A percentile compares a stretch with the other conserved stretches of the same genome.
phyloP scores from a whole-genome alignment of 768 basidiomycete species.

The Termitomyces sp. region DNA sequence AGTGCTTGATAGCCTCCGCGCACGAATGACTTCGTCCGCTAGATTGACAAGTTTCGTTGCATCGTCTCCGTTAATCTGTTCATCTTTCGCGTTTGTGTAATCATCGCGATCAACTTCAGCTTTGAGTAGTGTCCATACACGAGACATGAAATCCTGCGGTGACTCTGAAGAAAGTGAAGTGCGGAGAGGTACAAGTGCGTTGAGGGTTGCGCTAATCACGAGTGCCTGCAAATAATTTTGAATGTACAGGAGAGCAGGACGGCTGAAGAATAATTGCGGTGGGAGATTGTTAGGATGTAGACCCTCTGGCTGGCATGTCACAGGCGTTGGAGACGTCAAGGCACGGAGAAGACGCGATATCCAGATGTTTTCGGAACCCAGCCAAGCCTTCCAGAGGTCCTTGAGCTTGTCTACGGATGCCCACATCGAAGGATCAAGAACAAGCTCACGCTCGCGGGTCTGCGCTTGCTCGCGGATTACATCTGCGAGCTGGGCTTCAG shows the following conservation, averaged over 20 bases:
- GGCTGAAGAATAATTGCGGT: slow-evolving; percentile 59
- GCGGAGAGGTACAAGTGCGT: slow-evolving; percentile 44
- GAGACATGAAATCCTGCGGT: slow-evolving; percentile 42
- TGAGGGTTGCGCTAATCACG: slow-evolving; percentile 57
- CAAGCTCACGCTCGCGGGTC: slow-evolving; percentile 46
- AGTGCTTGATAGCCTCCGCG: slow-evolving; percentile 27
- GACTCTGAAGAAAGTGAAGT: not conserved
- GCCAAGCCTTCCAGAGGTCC: slow-evolving; percentile 5
- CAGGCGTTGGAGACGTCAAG: slow-evolving; percentile 31
- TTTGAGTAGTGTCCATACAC: slow-evolving; percentile 62
- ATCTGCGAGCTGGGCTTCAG: slow-evolving; percentile 50
- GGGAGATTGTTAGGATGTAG: slow-evolving; percentile 45
- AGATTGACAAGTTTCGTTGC: slow-evolving; percentile 61
- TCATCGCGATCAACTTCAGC: slow-evolving; percentile 43
- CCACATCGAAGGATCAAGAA: slow-evolving; percentile 46
- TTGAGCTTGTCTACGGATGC: slow-evolving; percentile 16
- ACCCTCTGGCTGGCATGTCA: slow-evolving; percentile 29
- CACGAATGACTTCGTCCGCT: slow-evolving; percentile 68
- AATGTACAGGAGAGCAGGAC: slow-evolving; percentile 46
- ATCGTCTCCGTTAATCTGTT: not conserved
- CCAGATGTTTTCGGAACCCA: slow-evolving; percentile 28
- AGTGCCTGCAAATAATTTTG: slow-evolving; percentile 74
- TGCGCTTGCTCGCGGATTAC: slow-evolving; percentile 50
- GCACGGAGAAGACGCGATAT: slow-evolving; percentile 42
- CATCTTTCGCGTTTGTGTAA: not conserved